Evolutionary conservation across 345 rosid genomes (phyloP), one percentile per base, ranked within the genome.

Genomic region (Camelina hispida): DNA sequence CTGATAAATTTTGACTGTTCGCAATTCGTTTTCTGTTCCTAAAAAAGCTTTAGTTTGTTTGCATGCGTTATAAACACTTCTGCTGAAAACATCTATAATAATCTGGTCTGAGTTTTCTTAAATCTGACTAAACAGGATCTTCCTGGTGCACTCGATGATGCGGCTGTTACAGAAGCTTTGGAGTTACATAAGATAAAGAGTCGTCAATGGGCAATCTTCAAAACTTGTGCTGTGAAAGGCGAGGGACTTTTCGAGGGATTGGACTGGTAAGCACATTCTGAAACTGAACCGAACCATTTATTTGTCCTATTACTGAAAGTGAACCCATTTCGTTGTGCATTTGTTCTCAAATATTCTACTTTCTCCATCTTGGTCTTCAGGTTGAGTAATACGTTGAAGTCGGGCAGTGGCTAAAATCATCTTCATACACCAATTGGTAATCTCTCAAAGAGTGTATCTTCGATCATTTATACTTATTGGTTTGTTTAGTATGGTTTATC

Each of bases 241-340:
- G 90, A 86, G 64, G 93, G 93, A 32, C 86, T 88, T 52, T 83
- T 79, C 66, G 88, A 88, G 75, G 93, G 90, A 52, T 71, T 86
- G 72, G 90, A 88, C 79, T 84, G 90, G 85, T 88, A 81, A 69
- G 72, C 58, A 64, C 37, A 11, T 18, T 55, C 9, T 32, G 37
- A 40, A 4, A 17, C 59, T 5, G 1, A 23, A 23, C 59, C 9
- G 0, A 23, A 53, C 38, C 10, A 18, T 70, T 7, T 44, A 57
- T 68, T 28, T 13, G 55, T 51, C 13, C 14, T 18, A 22, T 42
- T 4, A 20, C 17, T 9, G 28, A 59, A 9, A 35, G 8, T 2
- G 0, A 32, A 44, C 35, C 32, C 20, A 23, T 62, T 13, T 30
- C 16, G 42, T 52, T 59, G 1, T 4, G 7, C 0, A 6, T 44